Percentiles rank a stretch among this genome's conserved stretches.
Evolutionary conservation across 768 basidiomycete genomes (phyloP).

Genomic region (Suillus discolor): DNA sequence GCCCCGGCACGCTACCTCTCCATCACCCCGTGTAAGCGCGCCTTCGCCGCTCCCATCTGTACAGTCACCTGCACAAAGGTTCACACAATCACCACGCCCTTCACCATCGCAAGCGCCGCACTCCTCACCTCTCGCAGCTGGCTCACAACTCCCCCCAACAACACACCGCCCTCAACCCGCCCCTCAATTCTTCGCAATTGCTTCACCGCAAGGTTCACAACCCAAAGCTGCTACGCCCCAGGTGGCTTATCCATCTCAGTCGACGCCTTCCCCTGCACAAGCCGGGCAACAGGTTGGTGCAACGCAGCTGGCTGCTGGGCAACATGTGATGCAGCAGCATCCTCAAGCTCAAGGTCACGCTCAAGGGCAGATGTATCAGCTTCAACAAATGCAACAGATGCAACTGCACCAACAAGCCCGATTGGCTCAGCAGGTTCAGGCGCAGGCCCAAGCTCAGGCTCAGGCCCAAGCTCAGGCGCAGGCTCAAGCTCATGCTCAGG

Average conservation of each 20-base stretch:
- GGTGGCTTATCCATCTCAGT: slow-evolving; percentile 25
- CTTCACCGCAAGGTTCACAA: slow-evolving; percentile 22
- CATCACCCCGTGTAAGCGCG: slow-evolving; percentile 32
- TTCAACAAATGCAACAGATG: slow-evolving; percentile 15
- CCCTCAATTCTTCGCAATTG: slow-evolving; percentile 30
- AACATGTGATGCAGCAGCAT: slow-evolving; percentile 24
- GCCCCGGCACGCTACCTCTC: slow-evolving; percentile 16
- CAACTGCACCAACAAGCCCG: slow-evolving; percentile 17
- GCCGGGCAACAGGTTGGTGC: slow-evolving; percentile 24
- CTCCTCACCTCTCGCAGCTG: slow-evolving; percentile 32
- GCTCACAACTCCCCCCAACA: slow-evolving; percentile 30
- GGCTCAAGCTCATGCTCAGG: slow-evolving; percentile 9
- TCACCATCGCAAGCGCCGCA: slow-evolving; percentile 33
- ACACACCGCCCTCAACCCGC: slow-evolving; percentile 26
- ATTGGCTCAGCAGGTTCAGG: slow-evolving; percentile 21
- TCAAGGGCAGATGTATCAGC: slow-evolving; percentile 18
- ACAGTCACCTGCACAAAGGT: slow-evolving; percentile 34
- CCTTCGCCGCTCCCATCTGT: slow-evolving; percentile 27
- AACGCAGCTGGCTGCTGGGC: slow-evolving; percentile 11
- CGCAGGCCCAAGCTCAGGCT: slow-evolving; percentile 8
- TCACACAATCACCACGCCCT: slow-evolving; percentile 38
- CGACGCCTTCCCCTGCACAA: slow-evolving; percentile 23
- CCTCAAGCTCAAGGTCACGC: slow-evolving; percentile 15
- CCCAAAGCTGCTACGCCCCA: slow-evolving; percentile 36
- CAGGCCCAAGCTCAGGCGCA: slow-evolving; percentile 6